Conservation (phyloP, 257 asterid genomes). For the Hygrophila difformis region DNA sequence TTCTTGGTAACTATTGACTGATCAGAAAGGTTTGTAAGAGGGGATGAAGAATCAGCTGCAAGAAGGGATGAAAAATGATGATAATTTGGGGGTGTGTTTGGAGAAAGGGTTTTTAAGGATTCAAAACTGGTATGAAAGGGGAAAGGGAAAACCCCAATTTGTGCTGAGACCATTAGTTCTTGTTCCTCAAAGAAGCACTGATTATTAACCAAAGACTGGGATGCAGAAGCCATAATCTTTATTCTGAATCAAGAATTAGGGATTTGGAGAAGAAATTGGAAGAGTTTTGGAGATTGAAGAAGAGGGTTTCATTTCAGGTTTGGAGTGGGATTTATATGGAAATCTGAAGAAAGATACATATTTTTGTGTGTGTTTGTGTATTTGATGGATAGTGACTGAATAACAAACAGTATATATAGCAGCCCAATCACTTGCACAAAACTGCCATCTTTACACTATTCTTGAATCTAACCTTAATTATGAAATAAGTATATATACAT, state of each 20-base stretch:
- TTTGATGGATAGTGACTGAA: conserved; percentile 3
- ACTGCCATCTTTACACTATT: no score
- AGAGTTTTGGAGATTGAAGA: not conserved
- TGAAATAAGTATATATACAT: no score
- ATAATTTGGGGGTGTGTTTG: not conserved
- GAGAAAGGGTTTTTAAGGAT: conserved; percentile 49
- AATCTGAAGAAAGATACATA: not conserved
- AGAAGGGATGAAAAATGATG: conserved; percentile 16
- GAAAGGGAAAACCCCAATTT: conserved; percentile 42
- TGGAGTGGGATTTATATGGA: conserved; percentile 8
- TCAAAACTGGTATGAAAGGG: conserved; percentile 32
- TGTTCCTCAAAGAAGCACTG: conserved; percentile 67
- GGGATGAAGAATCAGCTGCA: conserved; percentile 8
- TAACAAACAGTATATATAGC: conserved; percentile 11
- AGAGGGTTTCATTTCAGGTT: not conserved
- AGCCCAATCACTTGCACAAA: no score
- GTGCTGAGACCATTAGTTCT: conserved; percentile 45
- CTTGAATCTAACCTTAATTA: no score
- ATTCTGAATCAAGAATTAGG: not conserved
- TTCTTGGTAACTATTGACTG: conserved; percentile 25
- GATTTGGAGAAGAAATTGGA: not conserved
- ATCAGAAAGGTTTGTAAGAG: conserved; percentile 22
- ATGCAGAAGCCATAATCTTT: conserved; percentile 21
- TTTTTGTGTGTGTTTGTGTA: not conserved
- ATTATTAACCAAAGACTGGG: conserved; percentile 41